A percentile compares a stretch with the other conserved stretches of the same genome.
phyloP scores from a whole-genome alignment of 495 filamentous ascomycete species.

The Aspergillus cavernicola region DNA sequence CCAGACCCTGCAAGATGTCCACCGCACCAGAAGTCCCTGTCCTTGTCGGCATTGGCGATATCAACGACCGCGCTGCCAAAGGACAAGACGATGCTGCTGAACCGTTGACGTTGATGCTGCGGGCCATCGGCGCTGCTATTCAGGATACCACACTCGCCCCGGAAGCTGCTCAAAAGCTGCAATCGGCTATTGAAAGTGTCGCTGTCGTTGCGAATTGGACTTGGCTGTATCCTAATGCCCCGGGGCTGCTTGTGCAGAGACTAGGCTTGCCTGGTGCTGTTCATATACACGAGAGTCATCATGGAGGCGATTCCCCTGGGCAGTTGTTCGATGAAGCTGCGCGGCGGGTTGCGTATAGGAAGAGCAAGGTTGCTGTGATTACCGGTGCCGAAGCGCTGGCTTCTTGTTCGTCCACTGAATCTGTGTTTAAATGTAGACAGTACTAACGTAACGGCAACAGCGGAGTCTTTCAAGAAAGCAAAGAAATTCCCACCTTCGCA shows the following conservation, averaged over 20 bases:
- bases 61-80: constrained; percentile 43
- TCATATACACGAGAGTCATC: constrained; percentile 42
- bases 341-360: constrained; percentile 40
- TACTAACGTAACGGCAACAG: constrained; percentile 21
- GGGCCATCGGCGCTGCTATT: constrained; percentile 43
- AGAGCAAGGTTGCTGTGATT: constrained; percentile 48
- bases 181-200: constrained; percentile 48
- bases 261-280: constrained; percentile 33
- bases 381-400: constrained; percentile 56
- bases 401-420: constrained; percentile 34
- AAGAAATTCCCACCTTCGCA: constrained; percentile 44
- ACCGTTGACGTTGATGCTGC: constrained; percentile 48
- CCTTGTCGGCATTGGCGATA: constrained; percentile 52
- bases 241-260: constrained; percentile 37
- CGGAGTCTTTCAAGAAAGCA: constrained; percentile 30
- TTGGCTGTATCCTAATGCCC: constrained; percentile 52
- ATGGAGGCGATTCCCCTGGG: constrained; percentile 52
- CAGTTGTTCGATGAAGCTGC: constrained; percentile 55
- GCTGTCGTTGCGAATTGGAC: constrained; percentile 55
- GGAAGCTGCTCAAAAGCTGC: constrained; percentile 25
- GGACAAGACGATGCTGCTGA: constrained; percentile 50
- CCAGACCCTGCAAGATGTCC: neutral
- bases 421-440: constrained; percentile 12
- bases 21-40: constrained; percentile 28
- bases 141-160: constrained; percentile 27